Base-by-base conservation (phyloP, 1,284 basidiomycete genomes). In the Omphalotus olearius region DNA sequence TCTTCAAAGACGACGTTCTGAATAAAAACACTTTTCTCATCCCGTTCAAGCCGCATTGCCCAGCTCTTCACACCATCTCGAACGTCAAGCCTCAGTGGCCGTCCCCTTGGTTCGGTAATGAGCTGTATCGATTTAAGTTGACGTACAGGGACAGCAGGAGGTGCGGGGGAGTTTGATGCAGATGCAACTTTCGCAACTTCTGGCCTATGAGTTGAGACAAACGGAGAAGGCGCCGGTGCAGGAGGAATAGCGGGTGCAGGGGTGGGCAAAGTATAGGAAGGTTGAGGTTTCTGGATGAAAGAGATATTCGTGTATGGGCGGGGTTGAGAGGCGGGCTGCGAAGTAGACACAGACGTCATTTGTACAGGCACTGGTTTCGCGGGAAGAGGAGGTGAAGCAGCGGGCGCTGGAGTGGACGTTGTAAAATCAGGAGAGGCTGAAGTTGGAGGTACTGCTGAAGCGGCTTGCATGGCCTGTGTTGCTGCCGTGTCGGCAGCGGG, bases 21-120 rank as follows among this genome's bases (percentile, higher is more conserved):
- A 36, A 88, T 61, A 45, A 72, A 64, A 20, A 88, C 47, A 3
- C 70, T 71, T 9, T 71, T 71, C 62, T 88, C 85, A 6, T 71
- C 72, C 2, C 69, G 68, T 13, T 69, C 68, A 30, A 90, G 69
- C 43, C 80, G 73, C 64, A 88, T 66, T 2, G 79, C 78, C 85
- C 86, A 88, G 42, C 68, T 77, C 63, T 76, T 79, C 38, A 88
- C 85, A 14, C 85, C 83, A 50, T 86, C 82, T 40, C 70, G 70
- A 53, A 79, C 67, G 59, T 87, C 79, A 35, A 88, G 67, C 30
- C 68, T 68, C 33, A 89, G 65, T 17, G 70, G 68, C 40, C 88
- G 74, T 23, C 79, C 81, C 13, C 70, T 69, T 4, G 85, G 84
- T 42, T 79, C 69, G n/a, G 82, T 74, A 38, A 68, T 71, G 43